Conservation (phyloP, 2,329 filamentous ascomycete genomes). For the Hypoxylon sp. region DNA sequence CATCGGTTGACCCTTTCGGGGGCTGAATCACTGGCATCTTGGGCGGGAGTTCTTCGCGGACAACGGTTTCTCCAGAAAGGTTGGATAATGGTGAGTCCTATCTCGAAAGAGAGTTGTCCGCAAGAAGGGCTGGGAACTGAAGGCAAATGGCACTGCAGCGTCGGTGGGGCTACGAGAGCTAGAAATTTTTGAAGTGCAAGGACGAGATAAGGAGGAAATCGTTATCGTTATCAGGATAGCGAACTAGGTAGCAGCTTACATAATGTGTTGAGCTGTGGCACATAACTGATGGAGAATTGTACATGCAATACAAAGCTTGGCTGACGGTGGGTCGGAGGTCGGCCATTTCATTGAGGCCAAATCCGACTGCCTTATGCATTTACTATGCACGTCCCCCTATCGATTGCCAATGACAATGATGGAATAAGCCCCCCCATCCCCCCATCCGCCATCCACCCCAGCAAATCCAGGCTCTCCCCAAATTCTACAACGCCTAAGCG, state of each 20-base stretch:
- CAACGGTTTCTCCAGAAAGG: background rate
- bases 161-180: background rate
- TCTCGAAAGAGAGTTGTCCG: background rate
- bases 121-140: background rate
- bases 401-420: slow-evolving; percentile 18
- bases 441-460: no score
- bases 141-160: background rate
- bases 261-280: no score
- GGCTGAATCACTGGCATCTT: slow-evolving; percentile 63
- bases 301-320: background rate
- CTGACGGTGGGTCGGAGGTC: slow-evolving; percentile 6
- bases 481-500: slow-evolving; percentile 29
- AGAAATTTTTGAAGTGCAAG: background rate
- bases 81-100: background rate
- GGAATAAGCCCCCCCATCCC: no score
- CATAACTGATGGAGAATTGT: background rate
- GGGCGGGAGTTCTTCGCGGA: background rate
- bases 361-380: no score
- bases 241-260: no score
- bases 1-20: slow-evolving; percentile 59
- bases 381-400: slow-evolving; percentile 15
- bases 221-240: background rate
- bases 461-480: slow-evolving; percentile 14
- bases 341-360: no score
- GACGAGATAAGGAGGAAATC: background rate